phyloP scores from a whole-genome alignment of 2,329 filamentous ascomycete genomes.

The Aspergillus hortae region DNA sequence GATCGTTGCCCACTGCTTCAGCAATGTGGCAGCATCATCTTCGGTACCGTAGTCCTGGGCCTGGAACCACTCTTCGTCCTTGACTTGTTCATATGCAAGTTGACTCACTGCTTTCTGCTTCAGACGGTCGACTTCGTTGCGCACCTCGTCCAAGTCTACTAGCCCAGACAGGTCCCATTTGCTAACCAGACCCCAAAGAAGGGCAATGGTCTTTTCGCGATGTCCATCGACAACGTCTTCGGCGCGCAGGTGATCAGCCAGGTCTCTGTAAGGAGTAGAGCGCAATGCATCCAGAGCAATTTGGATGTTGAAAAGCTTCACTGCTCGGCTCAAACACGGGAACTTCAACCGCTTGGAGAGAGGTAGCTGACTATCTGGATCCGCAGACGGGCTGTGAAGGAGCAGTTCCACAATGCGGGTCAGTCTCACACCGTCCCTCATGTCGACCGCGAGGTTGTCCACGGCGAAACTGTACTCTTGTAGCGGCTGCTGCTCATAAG shows the following conservation, averaged over 20 bases:
- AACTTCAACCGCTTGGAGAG: conserved; percentile 58
- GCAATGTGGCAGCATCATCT: conserved; percentile 34
- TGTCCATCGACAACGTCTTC: conserved; percentile 63
- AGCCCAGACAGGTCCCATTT: conserved; percentile 53
- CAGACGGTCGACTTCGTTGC: conserved; percentile 50
- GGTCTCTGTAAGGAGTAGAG: conserved; percentile 37
- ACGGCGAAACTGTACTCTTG: conserved; percentile 59
- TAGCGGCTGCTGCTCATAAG: conserved; percentile 53
- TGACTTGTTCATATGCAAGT: conserved; percentile 15
- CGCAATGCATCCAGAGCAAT: conserved; percentile 53
- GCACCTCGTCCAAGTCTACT: conserved; percentile 54
- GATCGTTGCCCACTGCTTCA: conserved; percentile 55
- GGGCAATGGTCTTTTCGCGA: conserved; percentile 59
- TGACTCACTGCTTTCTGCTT: conserved; percentile 20
- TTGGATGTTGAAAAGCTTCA: conserved; percentile 59
- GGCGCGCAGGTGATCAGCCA: conserved; percentile 46
- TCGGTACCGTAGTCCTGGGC: conserved; percentile 6
- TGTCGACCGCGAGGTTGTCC: conserved; percentile 58
- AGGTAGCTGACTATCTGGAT: conserved; percentile 34
- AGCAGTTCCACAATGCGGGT: conserved; percentile 58
- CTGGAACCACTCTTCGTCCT: conserved; percentile 18
- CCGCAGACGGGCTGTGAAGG: conserved; percentile 42
- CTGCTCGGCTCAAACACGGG: conserved; percentile 52
- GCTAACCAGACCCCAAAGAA: conserved; percentile 59
- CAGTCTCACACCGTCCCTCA: conserved; percentile 60